A percentile compares a stretch with the other conserved stretches of the same genome.
Conservation (phyloP, 2,329 filamentous ascomycete genomes). For the Neonectria neomacrospora region DNA sequence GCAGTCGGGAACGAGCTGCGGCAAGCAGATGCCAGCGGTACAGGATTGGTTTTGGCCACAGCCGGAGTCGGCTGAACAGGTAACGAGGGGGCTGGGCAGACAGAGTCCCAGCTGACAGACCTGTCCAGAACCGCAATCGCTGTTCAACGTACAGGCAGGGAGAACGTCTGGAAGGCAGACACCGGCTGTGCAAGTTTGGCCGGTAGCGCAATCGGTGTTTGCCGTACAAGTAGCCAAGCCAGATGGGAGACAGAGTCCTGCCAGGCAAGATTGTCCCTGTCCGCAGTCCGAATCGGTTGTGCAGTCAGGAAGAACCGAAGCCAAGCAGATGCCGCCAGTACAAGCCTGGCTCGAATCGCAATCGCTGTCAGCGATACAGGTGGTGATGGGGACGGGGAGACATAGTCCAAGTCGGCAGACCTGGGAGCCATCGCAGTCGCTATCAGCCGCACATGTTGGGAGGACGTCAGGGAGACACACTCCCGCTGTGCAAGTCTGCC, state of each 20-base stretch:
- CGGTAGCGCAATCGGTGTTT: not conserved
- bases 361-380: slow-evolving; percentile 1
- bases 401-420: slow-evolving; percentile 11
- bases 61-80: slow-evolving; percentile 1
- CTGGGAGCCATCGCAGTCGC: not conserved
- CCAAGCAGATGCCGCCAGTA: slow-evolving; percentile 10
- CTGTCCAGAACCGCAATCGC: not conserved
- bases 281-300: not conserved
- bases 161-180: slow-evolving; percentile 15
- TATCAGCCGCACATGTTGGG: not conserved
- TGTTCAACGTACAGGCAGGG: not conserved
- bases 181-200: slow-evolving; percentile 11
- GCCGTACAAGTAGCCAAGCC: not conserved
- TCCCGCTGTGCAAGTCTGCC: slow-evolving; percentile 5
- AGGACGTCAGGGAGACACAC: slow-evolving; percentile 7
- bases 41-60: slow-evolving; percentile 8
- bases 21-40: slow-evolving; percentile 16
- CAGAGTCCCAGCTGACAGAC: slow-evolving; percentile 15
- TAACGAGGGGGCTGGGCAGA: not conserved
- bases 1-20: slow-evolving; percentile 1
- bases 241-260: slow-evolving; percentile 1
- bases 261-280: not conserved
- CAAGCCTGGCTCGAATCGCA: not conserved
- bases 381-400: not conserved
- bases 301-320: slow-evolving; percentile 3